A percentile compares a stretch with the other conserved stretches of the same genome.
Evolutionary conservation across 1,284 basidiomycete species (phyloP).

Genomic region (Cryptococcus sp.): DNA sequence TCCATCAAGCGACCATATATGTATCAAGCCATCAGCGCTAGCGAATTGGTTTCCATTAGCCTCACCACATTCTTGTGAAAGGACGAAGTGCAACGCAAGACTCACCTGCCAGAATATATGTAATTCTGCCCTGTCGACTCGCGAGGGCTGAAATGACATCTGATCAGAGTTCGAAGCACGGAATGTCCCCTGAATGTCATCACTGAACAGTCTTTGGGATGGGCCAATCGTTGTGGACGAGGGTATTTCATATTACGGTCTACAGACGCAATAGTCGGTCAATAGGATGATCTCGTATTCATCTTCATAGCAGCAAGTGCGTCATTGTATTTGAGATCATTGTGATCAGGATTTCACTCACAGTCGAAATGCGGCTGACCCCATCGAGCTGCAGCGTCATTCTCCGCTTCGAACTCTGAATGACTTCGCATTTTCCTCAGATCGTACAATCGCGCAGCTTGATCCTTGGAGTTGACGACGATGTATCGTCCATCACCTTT

Average conservation of each 20-base stretch:
- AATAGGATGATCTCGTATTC: not conserved
- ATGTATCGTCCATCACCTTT: slow-evolving; percentile 91
- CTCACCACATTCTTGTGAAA: not conserved
- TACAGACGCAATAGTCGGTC: slow-evolving; percentile 5
- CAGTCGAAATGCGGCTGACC: slow-evolving; percentile 73
- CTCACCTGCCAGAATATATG: slow-evolving; percentile 75
- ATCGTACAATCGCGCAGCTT: slow-evolving; percentile 90
- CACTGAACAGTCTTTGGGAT: slow-evolving; percentile 87
- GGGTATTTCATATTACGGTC: slow-evolving; percentile 65
- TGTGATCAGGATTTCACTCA: slow-evolving; percentile 59
- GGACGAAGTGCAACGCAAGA: not conserved
- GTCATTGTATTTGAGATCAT: too few relatives aligned
- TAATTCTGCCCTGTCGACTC: slow-evolving; percentile 91
- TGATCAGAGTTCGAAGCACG: slow-evolving; percentile 89
- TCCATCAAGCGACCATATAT: slow-evolving; percentile 96
- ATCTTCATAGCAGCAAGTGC: not conserved
- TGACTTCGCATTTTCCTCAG: slow-evolving; percentile 85
- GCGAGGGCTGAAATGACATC: slow-evolving; percentile 90
- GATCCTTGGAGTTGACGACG: slow-evolving; percentile 97
- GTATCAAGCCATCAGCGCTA: slow-evolving; percentile 43
- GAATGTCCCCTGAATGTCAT: slow-evolving; percentile 94
- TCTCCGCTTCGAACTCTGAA: slow-evolving; percentile 65
- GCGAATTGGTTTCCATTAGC: not conserved
- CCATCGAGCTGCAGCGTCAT: slow-evolving; percentile 57
- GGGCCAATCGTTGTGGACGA: slow-evolving; percentile 51